Conservation (phyloP, 306 rosid genomes). For the Quercus bicolor region DNA sequence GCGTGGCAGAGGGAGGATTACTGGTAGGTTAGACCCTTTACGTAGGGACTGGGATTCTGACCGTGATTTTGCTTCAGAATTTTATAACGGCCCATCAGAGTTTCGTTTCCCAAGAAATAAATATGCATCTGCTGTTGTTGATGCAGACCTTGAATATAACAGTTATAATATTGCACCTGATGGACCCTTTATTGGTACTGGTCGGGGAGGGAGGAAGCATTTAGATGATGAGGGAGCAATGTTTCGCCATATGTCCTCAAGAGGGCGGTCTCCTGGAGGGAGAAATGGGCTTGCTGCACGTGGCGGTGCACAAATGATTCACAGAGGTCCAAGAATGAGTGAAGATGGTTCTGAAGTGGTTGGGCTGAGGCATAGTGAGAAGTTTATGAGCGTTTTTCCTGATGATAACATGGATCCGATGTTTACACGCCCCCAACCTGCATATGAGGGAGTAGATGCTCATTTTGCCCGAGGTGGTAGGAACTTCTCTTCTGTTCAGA, state of each 20-base stretch:
- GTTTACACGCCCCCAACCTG: conserved; percentile 53
- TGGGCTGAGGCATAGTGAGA: conserved; percentile 60
- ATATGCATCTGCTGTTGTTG: conserved; percentile 47
- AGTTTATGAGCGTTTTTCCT: conserved; percentile 53
- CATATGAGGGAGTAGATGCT: conserved; percentile 51
- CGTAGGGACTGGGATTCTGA: conserved; percentile 67
- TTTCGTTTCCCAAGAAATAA: conserved; percentile 63
- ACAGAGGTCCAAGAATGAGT: conserved; percentile 52
- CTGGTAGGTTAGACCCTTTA: conserved; percentile 27
- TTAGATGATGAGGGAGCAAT: conserved; percentile 51
- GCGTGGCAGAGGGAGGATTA: conserved; percentile 69
- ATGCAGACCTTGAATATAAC: conserved; percentile 52
- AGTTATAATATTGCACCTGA: conserved; percentile 44
- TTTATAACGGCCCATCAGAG: conserved; percentile 57
- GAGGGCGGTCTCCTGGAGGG: conserved; percentile 73
- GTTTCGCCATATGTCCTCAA: conserved; percentile 43
- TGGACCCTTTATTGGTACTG: conserved; percentile 53
- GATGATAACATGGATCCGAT: conserved; percentile 50
- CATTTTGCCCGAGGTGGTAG: conserved; percentile 61
- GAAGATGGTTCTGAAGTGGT: conserved; percentile 57
- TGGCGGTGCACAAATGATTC: conserved; percentile 49
- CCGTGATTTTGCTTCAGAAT: conserved; percentile 55
- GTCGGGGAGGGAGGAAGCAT: conserved; percentile 63
- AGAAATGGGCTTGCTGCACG: conserved; percentile 32
- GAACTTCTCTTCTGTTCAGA: conserved; percentile 58